These are phyloP conservation scores for Beauveria australis DNA, from an alignment of 2,329 filamentous ascomycete genomes.

Conservation along the genomic window DNA sequence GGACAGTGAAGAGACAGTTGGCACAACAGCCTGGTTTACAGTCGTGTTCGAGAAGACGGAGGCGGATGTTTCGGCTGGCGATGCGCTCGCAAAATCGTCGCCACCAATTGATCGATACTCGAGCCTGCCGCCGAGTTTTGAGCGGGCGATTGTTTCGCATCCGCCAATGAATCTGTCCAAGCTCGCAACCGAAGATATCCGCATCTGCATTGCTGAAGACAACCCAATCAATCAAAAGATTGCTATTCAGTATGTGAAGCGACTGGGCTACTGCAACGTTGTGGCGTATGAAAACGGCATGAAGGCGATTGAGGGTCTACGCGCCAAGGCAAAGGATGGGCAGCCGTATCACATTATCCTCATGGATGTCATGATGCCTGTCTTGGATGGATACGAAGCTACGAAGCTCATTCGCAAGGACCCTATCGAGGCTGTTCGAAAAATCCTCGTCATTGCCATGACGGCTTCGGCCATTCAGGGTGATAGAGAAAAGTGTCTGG, in stretches of 20 bases:
- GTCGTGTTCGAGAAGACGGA: slow-evolving; percentile 79
- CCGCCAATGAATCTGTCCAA: slow-evolving; percentile 59
- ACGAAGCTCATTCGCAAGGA: slow-evolving; percentile 77
- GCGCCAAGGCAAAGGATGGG: slow-evolving; percentile 60
- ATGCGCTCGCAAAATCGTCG: slow-evolving; percentile 35
- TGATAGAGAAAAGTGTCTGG: slow-evolving; percentile 90
- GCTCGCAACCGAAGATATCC: slow-evolving; percentile 68
- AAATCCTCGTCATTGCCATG: slow-evolving; percentile 93
- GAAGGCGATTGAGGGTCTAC: slow-evolving; percentile 80
- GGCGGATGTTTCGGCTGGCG: slow-evolving; percentile 48
- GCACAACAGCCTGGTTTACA: slow-evolving; percentile 70
- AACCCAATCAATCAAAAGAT: slow-evolving; percentile 94
- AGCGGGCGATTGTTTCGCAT: slow-evolving; percentile 31
- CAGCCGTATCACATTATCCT: slow-evolving; percentile 81
- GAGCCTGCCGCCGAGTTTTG: slow-evolving; percentile 22
- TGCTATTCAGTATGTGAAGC: slow-evolving; percentile 80
- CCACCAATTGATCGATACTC: slow-evolving; percentile 29
- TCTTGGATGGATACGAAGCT: slow-evolving; percentile 86
- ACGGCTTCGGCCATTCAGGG: slow-evolving; percentile 91
- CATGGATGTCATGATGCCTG: slow-evolving; percentile 96
- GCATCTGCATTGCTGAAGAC: slow-evolving; percentile 90
- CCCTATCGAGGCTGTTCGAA: slow-evolving; percentile 63
- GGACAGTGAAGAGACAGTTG: slow-evolving; percentile 64
- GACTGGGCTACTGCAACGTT: slow-evolving; percentile 71
- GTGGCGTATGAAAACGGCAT: slow-evolving; percentile 86